Percentiles rank a stretch among this genome's conserved stretches.
These are phyloP conservation scores for Zalerion maritima DNA, from an alignment of 495 filamentous ascomycete species.

Conservation along the genomic window DNA sequence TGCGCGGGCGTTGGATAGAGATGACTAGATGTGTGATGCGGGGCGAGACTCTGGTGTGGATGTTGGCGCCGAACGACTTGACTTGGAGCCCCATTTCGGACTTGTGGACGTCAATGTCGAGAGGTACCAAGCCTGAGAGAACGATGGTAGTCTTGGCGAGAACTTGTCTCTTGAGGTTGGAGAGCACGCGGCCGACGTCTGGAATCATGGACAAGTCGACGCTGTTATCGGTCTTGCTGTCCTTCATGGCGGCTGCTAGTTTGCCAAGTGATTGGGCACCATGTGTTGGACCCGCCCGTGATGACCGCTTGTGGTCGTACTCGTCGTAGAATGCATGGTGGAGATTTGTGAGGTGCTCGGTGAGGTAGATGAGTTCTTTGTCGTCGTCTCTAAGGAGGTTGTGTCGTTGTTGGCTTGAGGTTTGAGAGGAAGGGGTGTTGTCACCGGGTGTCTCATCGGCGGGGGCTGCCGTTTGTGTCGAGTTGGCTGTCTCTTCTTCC, in stretches of 20 bases:
- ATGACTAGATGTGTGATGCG: constrained; percentile 40
- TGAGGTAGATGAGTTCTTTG: constrained; percentile 57
- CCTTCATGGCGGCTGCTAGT: constrained; percentile 22
- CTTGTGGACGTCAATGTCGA: constrained; percentile 54
- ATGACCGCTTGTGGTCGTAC: constrained; percentile 42
- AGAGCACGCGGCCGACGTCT: constrained; percentile 72
- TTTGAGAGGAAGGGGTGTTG: constrained; percentile 12
- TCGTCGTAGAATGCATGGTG: constrained; percentile 70
- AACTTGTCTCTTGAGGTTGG: constrained; percentile 55
- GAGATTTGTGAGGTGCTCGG: constrained; percentile 55
- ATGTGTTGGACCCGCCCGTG: constrained; percentile 6
- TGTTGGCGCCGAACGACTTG: constrained; percentile 64
- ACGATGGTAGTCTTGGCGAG: constrained; percentile 59
- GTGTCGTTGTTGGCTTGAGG: constrained; percentile 48
- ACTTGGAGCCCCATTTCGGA: constrained; percentile 78
- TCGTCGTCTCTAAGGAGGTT: constrained; percentile 78
- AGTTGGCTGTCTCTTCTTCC: constrained; percentile 52
- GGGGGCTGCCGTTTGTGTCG: constrained; percentile 31
- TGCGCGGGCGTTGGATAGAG: constrained; percentile 49
- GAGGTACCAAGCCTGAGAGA: constrained; percentile 76
- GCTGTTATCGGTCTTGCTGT: constrained; percentile 11
- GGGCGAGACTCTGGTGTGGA: constrained; percentile 37
- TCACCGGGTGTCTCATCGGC: constrained; percentile 29
- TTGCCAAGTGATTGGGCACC: constrained; percentile 28
- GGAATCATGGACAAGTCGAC: constrained; percentile 59